A percentile compares a stretch with the other conserved stretches of the same genome.
phyloP scores from a whole-genome alignment of 306 rosid species.

The cucumber (Cucumis sativus) region Cucumber_9930_V3 NC_026661.2:9270001-9270500 shows the following conservation, averaged over 20 bases:
- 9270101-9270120: background rate
- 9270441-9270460: constrained; percentile 69
- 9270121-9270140: background rate
- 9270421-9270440: constrained; percentile 73
- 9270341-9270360: background rate
- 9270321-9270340: background rate
- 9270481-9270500: background rate
- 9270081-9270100: background rate
- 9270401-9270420: constrained; percentile 59
- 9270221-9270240: constrained; percentile 84
- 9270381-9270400: constrained; percentile 68
- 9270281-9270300: background rate
- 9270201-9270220: constrained; percentile 76
- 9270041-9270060: background rate
- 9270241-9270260: background rate
- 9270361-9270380: background rate
- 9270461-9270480: constrained; percentile 56
- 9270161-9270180: constrained; percentile 56
- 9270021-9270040: background rate
- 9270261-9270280: background rate
- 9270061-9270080: background rate
- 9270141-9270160: constrained; percentile 42
- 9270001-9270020: background rate
- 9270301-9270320: background rate
- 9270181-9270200: constrained; percentile 83